Conservation (phyloP, 2,329 filamentous ascomycete genomes). For the Hypomyces rosellus region DNA sequence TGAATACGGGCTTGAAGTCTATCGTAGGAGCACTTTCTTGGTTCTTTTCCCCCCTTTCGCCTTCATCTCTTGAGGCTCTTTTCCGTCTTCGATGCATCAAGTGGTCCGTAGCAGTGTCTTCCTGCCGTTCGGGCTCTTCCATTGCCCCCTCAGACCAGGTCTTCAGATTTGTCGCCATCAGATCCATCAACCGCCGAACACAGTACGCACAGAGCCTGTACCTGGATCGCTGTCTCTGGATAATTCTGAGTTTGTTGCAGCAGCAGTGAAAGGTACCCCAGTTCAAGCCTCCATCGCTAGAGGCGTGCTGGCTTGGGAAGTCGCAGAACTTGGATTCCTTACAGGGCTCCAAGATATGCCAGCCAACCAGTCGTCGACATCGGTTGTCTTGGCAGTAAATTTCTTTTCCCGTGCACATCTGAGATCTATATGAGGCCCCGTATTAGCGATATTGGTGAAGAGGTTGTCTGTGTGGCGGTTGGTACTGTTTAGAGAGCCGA, state of each 20-base stretch:
- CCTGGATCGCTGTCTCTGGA: conserved; percentile 3
- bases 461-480: too few species aligned
- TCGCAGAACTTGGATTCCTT: not conserved
- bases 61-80: not conserved
- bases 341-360: conserved; percentile 9
- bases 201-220: not conserved
- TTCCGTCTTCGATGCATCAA: conserved; percentile 5
- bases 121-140: not conserved
- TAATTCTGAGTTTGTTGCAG: conserved; percentile 3
- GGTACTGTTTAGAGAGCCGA: too few species aligned
- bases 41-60: not conserved
- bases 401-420: conserved; percentile 9
- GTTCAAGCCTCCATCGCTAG: not conserved
- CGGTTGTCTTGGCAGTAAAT: conserved; percentile 6
- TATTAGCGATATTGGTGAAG: too few species aligned
- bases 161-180: not conserved
- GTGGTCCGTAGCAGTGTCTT: not conserved
- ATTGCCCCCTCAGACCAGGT: conserved; percentile 1
- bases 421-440: not conserved
- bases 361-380: conserved; percentile 5
- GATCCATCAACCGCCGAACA: not conserved
- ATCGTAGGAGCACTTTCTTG: not conserved
- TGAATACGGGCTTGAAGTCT: not conserved
- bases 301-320: not conserved
- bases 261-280: conserved; percentile 2